Evolutionary conservation across 2,329 filamentous ascomycete genomes (phyloP), one percentile per base, ranked within the genome.

Genomic region (Ascochyta rabiei): DNA sequence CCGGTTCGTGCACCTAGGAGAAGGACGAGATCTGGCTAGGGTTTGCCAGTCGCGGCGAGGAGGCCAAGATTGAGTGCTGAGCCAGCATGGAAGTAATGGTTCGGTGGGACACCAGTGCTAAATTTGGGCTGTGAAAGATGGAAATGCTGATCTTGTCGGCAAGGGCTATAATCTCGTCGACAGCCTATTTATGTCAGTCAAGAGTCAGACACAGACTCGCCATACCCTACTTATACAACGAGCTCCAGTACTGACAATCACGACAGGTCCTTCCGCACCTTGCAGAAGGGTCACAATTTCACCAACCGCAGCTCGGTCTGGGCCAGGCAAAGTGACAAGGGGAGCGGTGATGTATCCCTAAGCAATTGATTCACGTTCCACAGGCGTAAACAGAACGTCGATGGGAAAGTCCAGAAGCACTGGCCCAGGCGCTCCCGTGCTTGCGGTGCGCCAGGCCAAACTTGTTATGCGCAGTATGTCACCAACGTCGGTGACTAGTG

Each of bases 391-490:
- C 0, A 80, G 67, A 1, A 76, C 60, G 53, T 78, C 74, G 35
- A 76, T 76, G 1, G 73, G 74, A 31, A 77, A 74, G 48, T 77
- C 75, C 21, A 77, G 62, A 19, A 76, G 50, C 0, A 75, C 73
- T 38, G 71, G 74, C 23, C 77, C 79, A 23, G 77, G 77, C 16
- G 74, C 68, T 13, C 77, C 77, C 1, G 76, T 66, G 34, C 69
- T 71, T 3, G 78, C 73, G 9, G 72, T 70, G 19, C 76, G 64
- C 51, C 75, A 74, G 3, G 77, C 79, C 49, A 78, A 71, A 15
- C 76, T 75, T 3, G 79, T 69, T n/a, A 81, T 68, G 10, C 79
- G 64, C 5, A 79, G 78, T 26, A 77, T 77, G 55, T 81, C 79
- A 44, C 77, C 77, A 0, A 76, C 74, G 38, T 74, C 74, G 0